Conservation (phyloP, 1,139 yeast genomes). For the Scheffersomyces illinoinensis region DNA sequence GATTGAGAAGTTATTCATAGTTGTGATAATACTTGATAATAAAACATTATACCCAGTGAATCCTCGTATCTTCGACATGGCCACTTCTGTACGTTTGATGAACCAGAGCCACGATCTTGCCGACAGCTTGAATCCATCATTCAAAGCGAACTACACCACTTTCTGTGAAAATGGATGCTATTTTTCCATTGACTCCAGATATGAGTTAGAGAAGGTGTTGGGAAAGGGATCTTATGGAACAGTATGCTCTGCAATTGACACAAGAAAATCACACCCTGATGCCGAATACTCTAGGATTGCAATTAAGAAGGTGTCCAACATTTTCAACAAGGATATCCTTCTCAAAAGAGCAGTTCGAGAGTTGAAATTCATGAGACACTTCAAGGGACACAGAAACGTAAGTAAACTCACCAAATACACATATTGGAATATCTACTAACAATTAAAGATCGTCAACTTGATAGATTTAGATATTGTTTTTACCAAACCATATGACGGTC, state of each 20-base stretch:
- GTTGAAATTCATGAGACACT: constrained; percentile 71
- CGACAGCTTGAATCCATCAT: neutral
- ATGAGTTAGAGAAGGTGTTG: constrained; percentile 60
- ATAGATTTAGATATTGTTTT: constrained; percentile 72
- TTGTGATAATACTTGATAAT: neutral
- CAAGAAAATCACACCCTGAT: constrained; percentile 21
- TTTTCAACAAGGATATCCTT: constrained; percentile 63
- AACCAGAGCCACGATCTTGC: neutral
- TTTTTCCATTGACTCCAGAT: constrained; percentile 67
- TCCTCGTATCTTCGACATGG: neutral
- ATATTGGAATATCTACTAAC: constrained; percentile 2
- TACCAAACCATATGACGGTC: constrained; percentile 72
- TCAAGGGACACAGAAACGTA: constrained; percentile 78
- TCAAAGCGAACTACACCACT: constrained; percentile 1
- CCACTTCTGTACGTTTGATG: neutral
- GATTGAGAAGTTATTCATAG: neutral
- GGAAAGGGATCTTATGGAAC: constrained; percentile 93
- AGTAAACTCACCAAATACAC: constrained; percentile 10
- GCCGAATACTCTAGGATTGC: constrained; percentile 46
- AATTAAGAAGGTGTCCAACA: constrained; percentile 73
- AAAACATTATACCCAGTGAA: neutral
- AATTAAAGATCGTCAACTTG: constrained; percentile 57
- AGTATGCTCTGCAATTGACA: constrained; percentile 81
- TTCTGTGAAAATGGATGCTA: constrained; percentile 30
- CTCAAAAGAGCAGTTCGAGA: constrained; percentile 78